Percentiles rank a stretch among this genome's conserved stretches.
phyloP scores from a whole-genome alignment of 106 monocot genomes.

The Allium sativum region DNA sequence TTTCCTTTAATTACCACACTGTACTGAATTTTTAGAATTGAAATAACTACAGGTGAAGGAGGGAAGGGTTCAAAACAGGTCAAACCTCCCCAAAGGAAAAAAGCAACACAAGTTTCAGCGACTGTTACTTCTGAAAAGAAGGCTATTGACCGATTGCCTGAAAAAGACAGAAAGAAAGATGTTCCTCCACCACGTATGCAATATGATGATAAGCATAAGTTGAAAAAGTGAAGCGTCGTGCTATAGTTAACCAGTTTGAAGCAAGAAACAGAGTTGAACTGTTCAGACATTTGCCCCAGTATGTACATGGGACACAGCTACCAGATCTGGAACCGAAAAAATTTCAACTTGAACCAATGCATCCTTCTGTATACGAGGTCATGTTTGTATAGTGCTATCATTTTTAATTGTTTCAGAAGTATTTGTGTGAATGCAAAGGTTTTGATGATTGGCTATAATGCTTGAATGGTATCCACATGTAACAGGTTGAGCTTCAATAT shows the following conservation, averaged over 20 bases:
- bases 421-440: no score
- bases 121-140: slow-evolving; percentile 48
- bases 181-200: slow-evolving; percentile 77
- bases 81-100: slow-evolving; percentile 69
- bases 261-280: slow-evolving; percentile 82
- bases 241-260: slow-evolving; percentile 70
- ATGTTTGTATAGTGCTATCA: neutral
- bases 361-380: slow-evolving; percentile 92
- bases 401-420: neutral
- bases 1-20: no score
- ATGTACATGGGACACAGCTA: slow-evolving; percentile 68
- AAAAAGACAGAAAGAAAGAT: slow-evolving; percentile 83
- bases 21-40: no score
- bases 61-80: slow-evolving; percentile 27
- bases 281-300: slow-evolving; percentile 90
- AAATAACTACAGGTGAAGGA: slow-evolving; percentile 20
- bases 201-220: slow-evolving; percentile 83
- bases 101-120: slow-evolving; percentile 25
- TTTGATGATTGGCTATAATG: no score
- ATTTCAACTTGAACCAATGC: slow-evolving; percentile 83
- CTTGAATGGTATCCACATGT: slow-evolving; percentile 2
- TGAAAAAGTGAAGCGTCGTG: slow-evolving; percentile 80
- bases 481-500: slow-evolving; percentile 89
- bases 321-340: slow-evolving; percentile 75
- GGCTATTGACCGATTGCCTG: slow-evolving; percentile 28